A percentile compares a stretch with the other conserved stretches of the same genome.
Conservation (phyloP, 805 yeast genomes). For the Zygoascus flipseniorum region DNA sequence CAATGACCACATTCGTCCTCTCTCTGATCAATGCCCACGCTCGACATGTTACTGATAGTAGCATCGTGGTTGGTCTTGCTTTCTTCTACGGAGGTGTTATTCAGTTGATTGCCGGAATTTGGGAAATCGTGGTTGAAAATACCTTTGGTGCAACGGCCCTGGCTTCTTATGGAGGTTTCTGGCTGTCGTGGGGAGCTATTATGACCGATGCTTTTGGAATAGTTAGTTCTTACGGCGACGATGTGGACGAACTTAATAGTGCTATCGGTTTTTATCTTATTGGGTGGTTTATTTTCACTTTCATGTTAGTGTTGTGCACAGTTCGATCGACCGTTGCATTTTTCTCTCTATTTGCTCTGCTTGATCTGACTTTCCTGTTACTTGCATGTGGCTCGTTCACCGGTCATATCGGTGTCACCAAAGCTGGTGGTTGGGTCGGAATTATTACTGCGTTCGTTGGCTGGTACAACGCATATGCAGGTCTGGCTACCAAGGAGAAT, state of each 20-base stretch:
- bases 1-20: slow-evolving; percentile 53
- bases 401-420: slow-evolving; percentile 30
- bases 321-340: slow-evolving; percentile 57
- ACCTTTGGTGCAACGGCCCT: slow-evolving; percentile 53
- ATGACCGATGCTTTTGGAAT: slow-evolving; percentile 45
- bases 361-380: slow-evolving; percentile 46
- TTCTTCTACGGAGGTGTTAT: slow-evolving; percentile 57
- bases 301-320: slow-evolving; percentile 44
- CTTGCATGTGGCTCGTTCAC: slow-evolving; percentile 51
- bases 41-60: slow-evolving; percentile 46
- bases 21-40: slow-evolving; percentile 46
- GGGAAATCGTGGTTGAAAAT: slow-evolving; percentile 57
- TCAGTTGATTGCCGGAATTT: slow-evolving; percentile 57
- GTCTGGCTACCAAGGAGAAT: slow-evolving; percentile 57
- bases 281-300: slow-evolving; percentile 57
- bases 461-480: slow-evolving; percentile 67
- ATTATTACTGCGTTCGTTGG: slow-evolving; percentile 52
- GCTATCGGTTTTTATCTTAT: slow-evolving; percentile 52
- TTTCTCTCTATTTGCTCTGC: slow-evolving; percentile 44
- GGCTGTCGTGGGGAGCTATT: slow-evolving; percentile 57
- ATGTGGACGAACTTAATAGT: slow-evolving; percentile 26
- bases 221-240: slow-evolving; percentile 33
- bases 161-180: slow-evolving; percentile 45
- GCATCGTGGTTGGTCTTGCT: slow-evolving; percentile 52
- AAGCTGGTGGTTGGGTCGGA: slow-evolving; percentile 59